Percentiles rank a stretch among this genome's conserved stretches.
Evolutionary conservation across 2,329 filamentous ascomycete genomes (phyloP).

Genomic region (Colletotrichum endophyticum): DNA sequence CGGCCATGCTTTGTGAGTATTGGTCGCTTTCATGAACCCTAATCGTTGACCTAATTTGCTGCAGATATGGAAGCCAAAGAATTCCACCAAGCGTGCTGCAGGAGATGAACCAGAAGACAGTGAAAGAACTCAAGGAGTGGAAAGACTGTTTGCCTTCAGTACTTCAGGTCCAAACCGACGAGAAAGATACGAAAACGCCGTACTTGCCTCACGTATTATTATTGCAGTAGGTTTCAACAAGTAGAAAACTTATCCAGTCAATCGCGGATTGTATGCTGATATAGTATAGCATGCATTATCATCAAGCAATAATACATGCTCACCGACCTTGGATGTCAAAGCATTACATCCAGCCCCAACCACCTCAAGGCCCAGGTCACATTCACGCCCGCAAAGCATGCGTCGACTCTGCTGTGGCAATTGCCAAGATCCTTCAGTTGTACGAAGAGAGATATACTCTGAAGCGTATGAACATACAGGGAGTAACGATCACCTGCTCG

Average conservation of each 20-base stretch:
- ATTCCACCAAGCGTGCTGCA: slow-evolving; percentile 12
- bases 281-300: background rate
- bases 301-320: background rate
- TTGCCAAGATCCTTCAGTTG: background rate
- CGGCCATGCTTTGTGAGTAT: background rate
- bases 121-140: slow-evolving; percentile 22
- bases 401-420: background rate
- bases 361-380: slow-evolving; percentile 23
- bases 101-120: slow-evolving; percentile 20
- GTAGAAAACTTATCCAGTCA: background rate
- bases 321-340: background rate
- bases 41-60: background rate
- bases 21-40: background rate
- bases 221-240: background rate
- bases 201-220: background rate
- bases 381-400: slow-evolving; percentile 17
- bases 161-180: slow-evolving; percentile 22
- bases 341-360: background rate
- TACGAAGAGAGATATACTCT: background rate
- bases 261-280: background rate
- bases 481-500: background rate
- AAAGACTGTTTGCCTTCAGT: slow-evolving; percentile 16
- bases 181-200: background rate
- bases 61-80: slow-evolving; percentile 23
- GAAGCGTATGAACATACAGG: background rate